Percentiles rank a stretch among this genome's conserved stretches.
Conservation (phyloP, 805 yeast genomes). For the Nakazawaea holstii region DNA sequence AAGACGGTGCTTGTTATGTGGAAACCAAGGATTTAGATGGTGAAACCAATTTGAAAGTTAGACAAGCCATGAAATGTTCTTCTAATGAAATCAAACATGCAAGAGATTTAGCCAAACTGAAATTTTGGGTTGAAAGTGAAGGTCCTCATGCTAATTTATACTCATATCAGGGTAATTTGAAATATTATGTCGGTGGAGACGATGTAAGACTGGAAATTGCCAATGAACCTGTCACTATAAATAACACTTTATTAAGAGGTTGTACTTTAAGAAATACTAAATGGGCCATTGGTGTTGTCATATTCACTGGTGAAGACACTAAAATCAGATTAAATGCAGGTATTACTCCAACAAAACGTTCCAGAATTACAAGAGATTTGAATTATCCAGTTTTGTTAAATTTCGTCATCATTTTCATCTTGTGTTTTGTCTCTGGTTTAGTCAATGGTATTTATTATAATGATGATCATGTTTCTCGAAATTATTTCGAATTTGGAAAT, state of each 20-base stretch:
- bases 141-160: constrained; percentile 65
- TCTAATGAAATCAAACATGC: constrained; percentile 43
- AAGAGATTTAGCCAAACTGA: constrained; percentile 50
- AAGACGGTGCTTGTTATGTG: constrained; percentile 60
- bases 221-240: constrained; percentile 55
- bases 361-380: constrained; percentile 59
- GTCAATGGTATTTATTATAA: constrained; percentile 63
- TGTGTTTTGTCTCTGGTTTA: constrained; percentile 67
- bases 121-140: constrained; percentile 64
- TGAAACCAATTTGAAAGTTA: constrained; percentile 67
- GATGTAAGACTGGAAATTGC: constrained; percentile 23
- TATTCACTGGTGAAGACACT: constrained; percentile 73
- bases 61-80: constrained; percentile 50
- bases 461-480: constrained; percentile 35
- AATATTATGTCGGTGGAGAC: constrained; percentile 33
- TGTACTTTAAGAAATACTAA: constrained; percentile 67
- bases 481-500: constrained; percentile 57
- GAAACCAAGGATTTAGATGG: constrained; percentile 73
- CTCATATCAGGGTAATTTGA: constrained; percentile 60
- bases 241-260: constrained; percentile 67
- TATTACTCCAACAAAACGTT: constrained; percentile 67
- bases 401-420: constrained; percentile 51
- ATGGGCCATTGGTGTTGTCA: constrained; percentile 70
- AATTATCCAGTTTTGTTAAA: constrained; percentile 63
- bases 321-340: constrained; percentile 79